Base-by-base conservation (phyloP, 352 stramenopile species). In the Globisporangium paddicum region DNA sequence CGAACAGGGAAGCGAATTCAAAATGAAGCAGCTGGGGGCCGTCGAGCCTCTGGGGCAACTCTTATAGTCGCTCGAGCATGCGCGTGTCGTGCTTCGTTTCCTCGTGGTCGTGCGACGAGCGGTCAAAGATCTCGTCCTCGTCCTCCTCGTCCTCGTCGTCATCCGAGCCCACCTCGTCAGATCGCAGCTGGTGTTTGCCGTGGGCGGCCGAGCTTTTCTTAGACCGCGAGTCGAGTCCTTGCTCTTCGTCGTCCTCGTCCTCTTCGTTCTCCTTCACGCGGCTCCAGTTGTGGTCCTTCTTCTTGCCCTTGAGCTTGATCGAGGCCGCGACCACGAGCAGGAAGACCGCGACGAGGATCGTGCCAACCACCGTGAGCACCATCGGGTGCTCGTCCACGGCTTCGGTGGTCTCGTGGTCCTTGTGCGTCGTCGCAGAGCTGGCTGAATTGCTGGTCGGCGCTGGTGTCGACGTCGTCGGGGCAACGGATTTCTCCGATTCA, bases 41-140 rank as follows among this genome's bases (percentile, higher is more conserved):
- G 6, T 32, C 28, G 5, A 19, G 46, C 34, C 34, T 57, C 16
- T 14, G 21, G 25, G 25, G 37, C 26, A 47, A 37, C 50, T 57
- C 56, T 56, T 56, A 90, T 69, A 90, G 68, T 19, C 77, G 79
- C 51, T 90, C 81, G 28, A 89, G 62, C 47, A 71, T 77, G 25
- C 62, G 60, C 5, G 73, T 69, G 58, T 90, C 79, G 50, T 87
- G 74, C 58, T 86, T 84, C 34, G 62, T 63, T 18, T 62, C 46
- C 21, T 71, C 55, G 28, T 82, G 67, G 23, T 79, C 68, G 3
- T 68, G 58, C 0, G 66, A 60, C 40, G 77, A 69, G 14, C 68
- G 67, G 32, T 88, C 77, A 58, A 91, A 91, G 44, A 89, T 83
- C 59, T 88, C 82, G 54, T 89, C 79, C 35, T 89, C 81, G n/a